phyloP scores from a whole-genome alignment of 2,329 filamentous ascomycete genomes.

The Apiospora pterosperma region DNA sequence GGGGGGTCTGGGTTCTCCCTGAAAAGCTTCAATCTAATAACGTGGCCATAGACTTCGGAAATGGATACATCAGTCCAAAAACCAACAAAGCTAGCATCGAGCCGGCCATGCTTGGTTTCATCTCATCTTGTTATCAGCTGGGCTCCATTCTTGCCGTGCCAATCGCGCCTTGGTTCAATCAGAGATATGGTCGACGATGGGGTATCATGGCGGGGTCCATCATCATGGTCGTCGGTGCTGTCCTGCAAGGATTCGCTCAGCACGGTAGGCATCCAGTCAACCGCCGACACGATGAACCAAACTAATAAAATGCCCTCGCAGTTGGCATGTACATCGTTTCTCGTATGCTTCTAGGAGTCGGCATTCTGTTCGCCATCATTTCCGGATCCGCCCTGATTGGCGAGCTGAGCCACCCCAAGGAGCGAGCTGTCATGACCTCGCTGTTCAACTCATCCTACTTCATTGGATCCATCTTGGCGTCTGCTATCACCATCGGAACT shows the following conservation, averaged over 20 bases:
- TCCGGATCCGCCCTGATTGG: conserved; percentile 56
- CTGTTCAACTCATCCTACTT: conserved; percentile 59
- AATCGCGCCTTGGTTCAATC: conserved; percentile 53
- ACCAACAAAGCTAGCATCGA: conserved; percentile 20
- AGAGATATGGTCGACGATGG: conserved; percentile 52
- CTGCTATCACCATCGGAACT: conserved; percentile 49
- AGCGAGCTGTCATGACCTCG: conserved; percentile 55
- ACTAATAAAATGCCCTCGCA: conserved; percentile 5
- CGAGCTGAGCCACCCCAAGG: conserved; percentile 58
- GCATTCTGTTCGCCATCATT: conserved; percentile 57
- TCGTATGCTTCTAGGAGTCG: conserved; percentile 57
- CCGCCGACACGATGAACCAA: background rate
- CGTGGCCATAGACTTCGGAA: conserved; percentile 35
- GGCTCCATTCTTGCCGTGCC: conserved; percentile 58
- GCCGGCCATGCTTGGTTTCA: conserved; percentile 47
- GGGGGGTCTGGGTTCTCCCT: background rate
- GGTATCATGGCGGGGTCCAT: conserved; percentile 51
- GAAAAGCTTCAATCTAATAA: background rate
- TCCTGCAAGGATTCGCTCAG: conserved; percentile 50
- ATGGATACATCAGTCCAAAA: conserved; percentile 15
- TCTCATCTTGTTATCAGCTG: conserved; percentile 58
- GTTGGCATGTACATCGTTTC: conserved; percentile 55
- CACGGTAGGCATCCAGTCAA: conserved; percentile 33
- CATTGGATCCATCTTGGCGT: conserved; percentile 47
- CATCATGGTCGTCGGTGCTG: conserved; percentile 51